A percentile compares a stretch with the other conserved stretches of the same genome.
Evolutionary conservation across 108 stramenopile species (phyloP).

Genomic region (Cyclotella cryptica): DNA sequence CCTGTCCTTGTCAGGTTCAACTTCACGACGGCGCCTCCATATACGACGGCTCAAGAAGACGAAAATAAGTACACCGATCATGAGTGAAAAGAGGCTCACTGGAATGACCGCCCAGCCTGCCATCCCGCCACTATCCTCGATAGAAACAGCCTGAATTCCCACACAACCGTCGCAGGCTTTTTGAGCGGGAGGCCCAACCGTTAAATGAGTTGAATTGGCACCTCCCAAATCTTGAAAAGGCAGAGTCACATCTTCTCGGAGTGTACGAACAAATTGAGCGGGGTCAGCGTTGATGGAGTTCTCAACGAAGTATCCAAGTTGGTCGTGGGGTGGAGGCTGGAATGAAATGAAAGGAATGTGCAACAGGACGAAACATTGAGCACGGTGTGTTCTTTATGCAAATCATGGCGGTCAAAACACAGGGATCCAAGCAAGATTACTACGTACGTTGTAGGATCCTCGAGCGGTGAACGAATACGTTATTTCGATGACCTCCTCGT

Average conservation of each 20-base stretch:
- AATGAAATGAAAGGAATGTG: neutral
- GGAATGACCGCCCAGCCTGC: constrained; percentile 29
- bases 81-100: constrained; percentile 16
- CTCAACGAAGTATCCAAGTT: constrained; percentile 33
- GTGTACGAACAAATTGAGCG: constrained; percentile 1
- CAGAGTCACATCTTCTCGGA: constrained; percentile 19
- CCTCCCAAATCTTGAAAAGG: constrained; percentile 27
- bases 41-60: constrained; percentile 32
- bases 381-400: no score
- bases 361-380: no score
- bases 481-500: constrained; percentile 19
- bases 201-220: constrained; percentile 26
- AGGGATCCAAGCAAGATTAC: no score
- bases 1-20: neutral
- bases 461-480: constrained; percentile 23
- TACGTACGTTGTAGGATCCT: constrained; percentile 27
- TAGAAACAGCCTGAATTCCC: neutral
- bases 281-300: constrained; percentile 42
- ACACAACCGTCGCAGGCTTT: neutral
- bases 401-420: no score
- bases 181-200: constrained; percentile 18
- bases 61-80: constrained; percentile 23
- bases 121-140: neutral
- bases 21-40: constrained; percentile 16
- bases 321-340: constrained; percentile 36